Percentiles rank a stretch among this genome's conserved stretches.
phyloP scores from a whole-genome alignment of 148 eudicot species.

The Camellia granthamiana region DNA sequence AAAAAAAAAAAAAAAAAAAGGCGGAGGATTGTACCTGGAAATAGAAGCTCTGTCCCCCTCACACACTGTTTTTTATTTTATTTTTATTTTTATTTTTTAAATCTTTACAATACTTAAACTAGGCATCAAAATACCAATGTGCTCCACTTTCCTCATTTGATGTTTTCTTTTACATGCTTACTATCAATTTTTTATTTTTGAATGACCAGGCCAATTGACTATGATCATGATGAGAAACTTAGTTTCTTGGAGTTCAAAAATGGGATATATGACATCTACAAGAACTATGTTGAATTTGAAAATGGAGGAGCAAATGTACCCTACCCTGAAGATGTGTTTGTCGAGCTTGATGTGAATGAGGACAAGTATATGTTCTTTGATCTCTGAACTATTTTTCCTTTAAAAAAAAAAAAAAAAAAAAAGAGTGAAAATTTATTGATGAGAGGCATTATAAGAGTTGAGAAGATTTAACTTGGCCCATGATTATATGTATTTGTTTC shows the following conservation, averaged over 20 bases:
- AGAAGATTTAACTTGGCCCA: neutral
- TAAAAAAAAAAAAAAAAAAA: neutral
- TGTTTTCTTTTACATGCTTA: neutral
- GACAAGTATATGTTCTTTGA: conserved; percentile 27
- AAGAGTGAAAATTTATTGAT: too few species aligned
- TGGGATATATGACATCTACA: conserved; percentile 35
- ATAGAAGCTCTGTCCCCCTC: too few species aligned
- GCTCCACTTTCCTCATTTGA: neutral
- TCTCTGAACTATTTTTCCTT: neutral
- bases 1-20: too few species aligned
- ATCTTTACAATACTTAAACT: neutral
- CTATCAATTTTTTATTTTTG: neutral
- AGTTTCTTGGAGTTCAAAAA: conserved; percentile 34
- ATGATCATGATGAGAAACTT: conserved; percentile 31
- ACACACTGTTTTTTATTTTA: neutral
- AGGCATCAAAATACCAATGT: neutral
- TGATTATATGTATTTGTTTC: neutral
- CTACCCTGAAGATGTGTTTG: conserved; percentile 24
- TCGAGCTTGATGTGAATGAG: conserved; percentile 31
- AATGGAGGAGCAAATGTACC: conserved; percentile 15
- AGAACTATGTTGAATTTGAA: conserved; percentile 29
- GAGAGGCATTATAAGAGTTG: neutral
- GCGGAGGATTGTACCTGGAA: too few species aligned
- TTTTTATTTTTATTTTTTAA: neutral
- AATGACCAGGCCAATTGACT: conserved; percentile 35